A percentile compares a stretch with the other conserved stretches of the same genome.
phyloP scores from a whole-genome alignment of 768 basidiomycete genomes.

The Lentinus brumalis region DNA sequence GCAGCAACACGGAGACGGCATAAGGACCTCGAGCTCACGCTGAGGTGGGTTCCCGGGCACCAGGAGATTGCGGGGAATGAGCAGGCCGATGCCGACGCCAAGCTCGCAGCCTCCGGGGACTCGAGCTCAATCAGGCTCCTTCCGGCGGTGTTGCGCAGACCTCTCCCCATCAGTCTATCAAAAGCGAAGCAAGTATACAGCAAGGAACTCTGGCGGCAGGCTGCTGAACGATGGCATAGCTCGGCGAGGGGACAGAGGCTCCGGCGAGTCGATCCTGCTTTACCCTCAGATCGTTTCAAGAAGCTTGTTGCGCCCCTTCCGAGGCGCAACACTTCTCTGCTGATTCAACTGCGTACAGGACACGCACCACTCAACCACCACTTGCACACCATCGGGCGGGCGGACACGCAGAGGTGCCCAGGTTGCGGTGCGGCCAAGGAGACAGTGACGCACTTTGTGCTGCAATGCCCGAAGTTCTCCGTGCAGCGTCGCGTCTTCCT shows the following conservation, averaged over 20 bases:
- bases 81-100: slow-evolving; percentile 23
- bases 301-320: too few species aligned
- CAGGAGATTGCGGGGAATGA: slow-evolving; percentile 25
- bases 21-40: neutral
- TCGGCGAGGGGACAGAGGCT: too few species aligned
- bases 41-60: slow-evolving; percentile 29
- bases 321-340: slow-evolving; percentile 2
- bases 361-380: slow-evolving; percentile 35
- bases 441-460: slow-evolving; percentile 23
- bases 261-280: too few species aligned
- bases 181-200: too few species aligned
- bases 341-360: slow-evolving; percentile 35
- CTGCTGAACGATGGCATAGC: too few species aligned
- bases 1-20: neutral
- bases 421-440: slow-evolving; percentile 7
- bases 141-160: too few species aligned
- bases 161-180: too few species aligned
- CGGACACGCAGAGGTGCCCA: slow-evolving; percentile 14
- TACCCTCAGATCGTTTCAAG: too few species aligned
- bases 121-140: too few species aligned
- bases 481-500: neutral
- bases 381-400: slow-evolving; percentile 19
- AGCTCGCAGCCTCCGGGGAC: slow-evolving; percentile 17
- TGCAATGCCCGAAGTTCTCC: slow-evolving; percentile 16
- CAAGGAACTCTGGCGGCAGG: too few species aligned